Percentiles rank a stretch among this genome's conserved stretches.
Evolutionary conservation across 75 land plant species (phyloP).

Genomic region (Picea glauca): DNA sequence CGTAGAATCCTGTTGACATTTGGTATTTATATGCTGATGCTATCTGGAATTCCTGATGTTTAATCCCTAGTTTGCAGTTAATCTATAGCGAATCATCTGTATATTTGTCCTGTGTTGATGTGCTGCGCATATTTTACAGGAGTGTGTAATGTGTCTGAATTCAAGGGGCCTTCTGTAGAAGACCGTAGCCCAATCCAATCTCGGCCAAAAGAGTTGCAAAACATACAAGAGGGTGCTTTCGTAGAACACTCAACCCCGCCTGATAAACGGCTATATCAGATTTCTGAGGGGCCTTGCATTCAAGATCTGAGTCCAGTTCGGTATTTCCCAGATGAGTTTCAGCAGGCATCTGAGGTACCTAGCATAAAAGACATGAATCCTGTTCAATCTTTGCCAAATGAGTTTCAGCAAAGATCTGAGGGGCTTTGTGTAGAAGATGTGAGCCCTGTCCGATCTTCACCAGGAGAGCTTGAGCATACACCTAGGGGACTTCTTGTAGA

Average conservation of each 20-base stretch:
- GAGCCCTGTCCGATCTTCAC: constrained; percentile 7
- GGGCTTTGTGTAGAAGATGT: constrained; percentile 27
- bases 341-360: neutral
- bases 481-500: neutral
- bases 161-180: neutral
- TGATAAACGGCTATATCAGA: neutral
- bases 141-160: neutral
- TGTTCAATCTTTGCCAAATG: neutral
- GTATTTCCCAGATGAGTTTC: neutral
- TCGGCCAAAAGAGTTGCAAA: constrained; percentile 3
- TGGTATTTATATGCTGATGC: too few relatives aligned
- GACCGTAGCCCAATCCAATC: too few relatives aligned
- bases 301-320: neutral
- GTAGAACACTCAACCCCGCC: neutral
- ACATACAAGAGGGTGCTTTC: neutral
- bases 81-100: too few relatives aligned
- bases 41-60: too few relatives aligned
- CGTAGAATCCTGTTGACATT: too few relatives aligned
- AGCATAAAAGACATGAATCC: neutral
- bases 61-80: too few relatives aligned
- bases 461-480: neutral
- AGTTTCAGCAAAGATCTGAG: neutral
- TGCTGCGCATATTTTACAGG: neutral
- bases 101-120: neutral
- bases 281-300: neutral